Conservation (phyloP, 2,329 filamentous ascomycete species). For the Pseudopyricularia cyperi region DNA sequence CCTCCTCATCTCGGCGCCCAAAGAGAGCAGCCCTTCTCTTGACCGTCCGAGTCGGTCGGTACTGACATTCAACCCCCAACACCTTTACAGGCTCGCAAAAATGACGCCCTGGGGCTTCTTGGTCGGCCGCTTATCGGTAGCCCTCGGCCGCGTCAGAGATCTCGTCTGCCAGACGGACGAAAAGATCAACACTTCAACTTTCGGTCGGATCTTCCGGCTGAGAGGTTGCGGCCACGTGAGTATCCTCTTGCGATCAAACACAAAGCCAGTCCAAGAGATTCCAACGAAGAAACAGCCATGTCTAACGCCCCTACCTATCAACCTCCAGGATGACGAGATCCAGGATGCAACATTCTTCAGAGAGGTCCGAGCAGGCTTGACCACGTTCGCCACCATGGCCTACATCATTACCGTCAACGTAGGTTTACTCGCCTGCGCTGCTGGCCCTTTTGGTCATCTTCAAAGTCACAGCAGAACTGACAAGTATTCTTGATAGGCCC, state of each 20-base stretch:
- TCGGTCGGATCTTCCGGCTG: constrained; percentile 53
- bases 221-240: constrained; percentile 56
- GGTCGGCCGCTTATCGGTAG: neutral
- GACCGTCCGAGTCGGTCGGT: neutral
- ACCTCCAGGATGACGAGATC: constrained; percentile 41
- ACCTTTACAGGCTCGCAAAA: neutral
- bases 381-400: constrained; percentile 71
- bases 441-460: neutral
- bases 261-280: neutral
- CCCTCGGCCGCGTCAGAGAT: neutral
- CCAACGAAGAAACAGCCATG: neutral
- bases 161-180: neutral
- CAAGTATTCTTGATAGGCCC: constrained; percentile 34
- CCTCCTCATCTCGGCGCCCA: neutral
- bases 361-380: constrained; percentile 67
- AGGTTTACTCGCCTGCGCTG: constrained; percentile 8
- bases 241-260: neutral
- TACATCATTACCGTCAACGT: constrained; percentile 71
- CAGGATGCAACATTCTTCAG: constrained; percentile 59
- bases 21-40: neutral
- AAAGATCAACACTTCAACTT: constrained; percentile 22
- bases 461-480: neutral
- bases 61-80: neutral
- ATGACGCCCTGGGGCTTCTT: neutral
- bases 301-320: neutral